These are phyloP conservation scores for Amanita rubescens DNA, from an alignment of 768 basidiomycete species.

Conservation along the genomic window DNA sequence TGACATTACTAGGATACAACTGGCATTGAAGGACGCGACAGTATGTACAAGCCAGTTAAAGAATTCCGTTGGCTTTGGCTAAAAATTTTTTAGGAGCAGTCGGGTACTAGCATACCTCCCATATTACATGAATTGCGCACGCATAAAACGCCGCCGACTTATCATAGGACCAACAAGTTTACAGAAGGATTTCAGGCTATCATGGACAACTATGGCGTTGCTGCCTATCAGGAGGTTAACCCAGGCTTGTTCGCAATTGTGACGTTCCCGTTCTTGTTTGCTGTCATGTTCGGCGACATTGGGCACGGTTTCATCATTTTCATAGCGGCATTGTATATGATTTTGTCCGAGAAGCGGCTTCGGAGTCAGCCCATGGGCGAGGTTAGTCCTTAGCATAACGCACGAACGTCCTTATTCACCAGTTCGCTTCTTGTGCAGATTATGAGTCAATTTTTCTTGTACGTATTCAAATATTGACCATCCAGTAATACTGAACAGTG, in stretches of 20 bases:
- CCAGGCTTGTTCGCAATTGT: conserved; percentile 88
- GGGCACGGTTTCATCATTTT: conserved; percentile 89
- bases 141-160: conserved; percentile 90
- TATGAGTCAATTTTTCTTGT: conserved; percentile 87
- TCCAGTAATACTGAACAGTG: conserved; percentile 5
- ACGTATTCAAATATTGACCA: conserved; percentile 25
- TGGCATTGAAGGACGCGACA: conserved; percentile 84
- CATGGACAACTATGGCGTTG: conserved; percentile 96
- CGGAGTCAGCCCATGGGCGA: conserved; percentile 70
- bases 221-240: conserved; percentile 94
- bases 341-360: conserved; percentile 75
- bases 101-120: conserved; percentile 87
- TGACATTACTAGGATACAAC: conserved; percentile 81
- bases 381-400: conserved; percentile 29
- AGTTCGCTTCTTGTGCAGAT: conserved; percentile 42
- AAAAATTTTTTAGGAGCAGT: conserved; percentile 58
- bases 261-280: conserved; percentile 98
- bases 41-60: conserved; percentile 30
- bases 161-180: conserved; percentile 90
- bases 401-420: neutral
- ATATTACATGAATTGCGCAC: conserved; percentile 89
- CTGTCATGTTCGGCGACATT: conserved; percentile 99
- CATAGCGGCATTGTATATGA: conserved; percentile 74
- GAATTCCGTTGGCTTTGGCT: neutral
- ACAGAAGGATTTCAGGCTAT: conserved; percentile 96